A percentile compares a stretch with the other conserved stretches of the same genome.
Conservation (phyloP, 495 filamentous ascomycete species). For the Daldinia childiae region DNA sequence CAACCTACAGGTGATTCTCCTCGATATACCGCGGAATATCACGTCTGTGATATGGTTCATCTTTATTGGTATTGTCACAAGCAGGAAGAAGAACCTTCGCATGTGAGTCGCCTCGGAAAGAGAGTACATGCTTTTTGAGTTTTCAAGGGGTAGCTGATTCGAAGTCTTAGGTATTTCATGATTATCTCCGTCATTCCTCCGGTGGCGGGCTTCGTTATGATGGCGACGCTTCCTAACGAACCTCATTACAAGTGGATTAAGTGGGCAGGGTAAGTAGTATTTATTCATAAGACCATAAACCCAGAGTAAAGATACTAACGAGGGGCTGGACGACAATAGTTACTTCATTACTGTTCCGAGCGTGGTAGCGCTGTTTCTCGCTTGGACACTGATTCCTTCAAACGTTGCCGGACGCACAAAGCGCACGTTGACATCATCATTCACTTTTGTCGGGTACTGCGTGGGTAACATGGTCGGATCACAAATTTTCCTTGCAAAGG, state of each 20-base stretch:
- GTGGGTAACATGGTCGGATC: conserved; percentile 69
- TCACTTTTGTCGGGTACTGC: conserved; percentile 59
- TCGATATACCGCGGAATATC: conserved; percentile 45
- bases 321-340: conserved; percentile 4
- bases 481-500: conserved; percentile 63
- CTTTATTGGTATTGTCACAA: conserved; percentile 42
- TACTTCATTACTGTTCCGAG: conserved; percentile 45
- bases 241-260: conserved; percentile 47
- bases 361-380: conserved; percentile 41
- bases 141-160: conserved; percentile 5
- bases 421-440: conserved; percentile 48
- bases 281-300: neutral
- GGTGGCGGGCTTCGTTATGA: conserved; percentile 44
- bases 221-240: conserved; percentile 44
- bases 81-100: conserved; percentile 45
- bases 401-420: conserved; percentile 49
- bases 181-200: conserved; percentile 45
- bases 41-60: conserved; percentile 45
- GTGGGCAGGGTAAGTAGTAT: conserved; percentile 43
- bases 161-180: conserved; percentile 43
- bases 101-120: conserved; percentile 31
- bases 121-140: neutral
- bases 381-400: conserved; percentile 48
- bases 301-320: neutral
- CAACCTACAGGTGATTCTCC: conserved; percentile 45